Evolutionary conservation across 2,329 filamentous ascomycete genomes (phyloP).

Genomic region (Spiromastix sp.): DNA sequence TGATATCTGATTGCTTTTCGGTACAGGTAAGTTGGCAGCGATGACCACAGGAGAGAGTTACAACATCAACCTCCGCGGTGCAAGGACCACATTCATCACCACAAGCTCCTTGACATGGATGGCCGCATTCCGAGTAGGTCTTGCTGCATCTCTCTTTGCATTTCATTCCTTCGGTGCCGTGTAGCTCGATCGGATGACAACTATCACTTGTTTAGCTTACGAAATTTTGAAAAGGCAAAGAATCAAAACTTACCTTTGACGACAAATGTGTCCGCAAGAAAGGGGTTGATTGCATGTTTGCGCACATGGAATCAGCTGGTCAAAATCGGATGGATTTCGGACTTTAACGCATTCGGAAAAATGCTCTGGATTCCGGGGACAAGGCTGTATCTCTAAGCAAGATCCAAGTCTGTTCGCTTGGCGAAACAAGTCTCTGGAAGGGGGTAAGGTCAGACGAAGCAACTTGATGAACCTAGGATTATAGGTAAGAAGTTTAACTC

Average conservation of each 20-base stretch:
- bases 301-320: conserved; percentile 12
- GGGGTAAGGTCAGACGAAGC: too few species aligned
- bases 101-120: conserved; percentile 11
- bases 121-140: conserved; percentile 11
- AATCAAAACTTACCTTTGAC: conserved; percentile 3
- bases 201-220: conserved; percentile 1
- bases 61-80: conserved; percentile 2
- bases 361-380: conserved; percentile 14
- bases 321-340: conserved; percentile 15
- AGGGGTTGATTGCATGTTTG: conserved; percentile 13
- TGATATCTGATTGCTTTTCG: conserved; percentile 3
- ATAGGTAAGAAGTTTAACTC: conserved; percentile 1
- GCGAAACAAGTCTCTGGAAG: conserved; percentile 11
- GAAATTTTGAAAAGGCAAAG: background rate
- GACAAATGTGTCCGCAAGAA: conserved; percentile 17
- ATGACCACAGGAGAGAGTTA: conserved; percentile 14
- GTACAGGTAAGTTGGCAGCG: conserved; percentile 11
- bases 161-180: conserved; percentile 8
- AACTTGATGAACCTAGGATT: background rate
- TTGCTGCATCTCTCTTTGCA: conserved; percentile 13
- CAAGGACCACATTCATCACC: conserved; percentile 14
- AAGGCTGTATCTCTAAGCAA: conserved; percentile 13
- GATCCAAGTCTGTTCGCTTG: conserved; percentile 13
- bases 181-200: conserved; percentile 15
- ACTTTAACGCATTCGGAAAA: conserved; percentile 8